These are phyloP conservation scores for Entomortierella beljakovae DNA, from an alignment of 192 early-diverging fungal genomes.

Conservation along the genomic window DNA sequence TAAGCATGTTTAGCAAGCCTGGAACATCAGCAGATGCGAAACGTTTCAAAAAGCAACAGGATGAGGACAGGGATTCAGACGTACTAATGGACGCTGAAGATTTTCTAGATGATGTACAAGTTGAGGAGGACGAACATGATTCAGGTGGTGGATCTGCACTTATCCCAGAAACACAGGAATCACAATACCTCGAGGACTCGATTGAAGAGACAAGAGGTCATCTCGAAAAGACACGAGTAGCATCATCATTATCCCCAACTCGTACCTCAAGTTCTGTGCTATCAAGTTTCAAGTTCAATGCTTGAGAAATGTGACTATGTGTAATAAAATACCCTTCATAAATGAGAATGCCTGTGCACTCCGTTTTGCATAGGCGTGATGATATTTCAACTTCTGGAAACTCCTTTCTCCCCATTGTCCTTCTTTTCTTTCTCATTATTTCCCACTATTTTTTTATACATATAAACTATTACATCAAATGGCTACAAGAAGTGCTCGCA, in stretches of 20 bases:
- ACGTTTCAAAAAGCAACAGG: slow-evolving; percentile 37
- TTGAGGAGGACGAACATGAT: slow-evolving; percentile 7
- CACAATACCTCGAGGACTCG: slow-evolving; percentile 12
- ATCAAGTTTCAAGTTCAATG: slow-evolving; percentile 48
- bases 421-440: background rate
- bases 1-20: slow-evolving; percentile 28
- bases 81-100: slow-evolving; percentile 45
- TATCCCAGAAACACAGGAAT: slow-evolving; percentile 41
- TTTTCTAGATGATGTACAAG: slow-evolving; percentile 34
- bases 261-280: slow-evolving; percentile 23
- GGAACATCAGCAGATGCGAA: slow-evolving; percentile 5
- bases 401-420: background rate
- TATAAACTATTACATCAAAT: slow-evolving; percentile 27
- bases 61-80: slow-evolving; percentile 7
- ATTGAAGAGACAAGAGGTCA: slow-evolving; percentile 40
- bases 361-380: too few species aligned
- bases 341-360: background rate
- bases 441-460: background rate
- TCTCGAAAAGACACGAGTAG: slow-evolving; percentile 36
- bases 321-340: background rate
- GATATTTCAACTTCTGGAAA: background rate
- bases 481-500: slow-evolving; percentile 73
- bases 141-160: slow-evolving; percentile 7
- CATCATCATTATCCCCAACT: slow-evolving; percentile 16
- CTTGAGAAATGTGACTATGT: background rate